Evolutionary conservation across 495 filamentous ascomycete genomes (phyloP), one percentile per base, ranked within the genome.

Genomic region (Rusavskia elegans): DNA sequence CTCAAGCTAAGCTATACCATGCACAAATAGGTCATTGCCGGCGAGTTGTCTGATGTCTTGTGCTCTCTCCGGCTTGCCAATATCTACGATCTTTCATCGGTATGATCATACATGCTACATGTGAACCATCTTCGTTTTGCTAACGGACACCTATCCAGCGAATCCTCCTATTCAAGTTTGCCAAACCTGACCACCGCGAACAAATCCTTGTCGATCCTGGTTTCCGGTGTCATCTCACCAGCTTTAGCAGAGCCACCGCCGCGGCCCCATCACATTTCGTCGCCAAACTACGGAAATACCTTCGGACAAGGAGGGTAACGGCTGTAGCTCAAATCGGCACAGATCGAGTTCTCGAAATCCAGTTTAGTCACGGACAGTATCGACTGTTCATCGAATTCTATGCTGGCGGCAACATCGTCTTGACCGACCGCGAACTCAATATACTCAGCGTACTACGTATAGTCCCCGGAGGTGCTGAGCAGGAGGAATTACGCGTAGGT

Each of bases 341-440:
- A 0, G 92, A 98, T 64, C 81, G 92, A 19, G 83, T 98, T 52
- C 84, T 98, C 51, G 88, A 95, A 61, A 77, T 97, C 50, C 77
- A 82, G 63, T 95, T 98, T 65, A 90, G 85, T 60, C 88, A 95
- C 70, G 90, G 92, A 19, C 73, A 77, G 55, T 96, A 90, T 61
- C 75, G 82, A 37, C 69, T 98, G 36, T 94, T 87, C 62, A 69
- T 98, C 38, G 92, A 98, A 66, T 98, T 98, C 68, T 98, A 92
- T 66, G 90, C 92, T 4, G 79, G 78, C n/a, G 92, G 92, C 35
- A 98, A 98, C 64, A 82, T 98, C 51, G 84, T 98, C 49, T 71
- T 98, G 48, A 93, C 89, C 3, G 87, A 96, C 61, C 71, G 74
- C 38, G 83, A 90, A 14, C 69, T 86, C 51, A 84, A 78, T 45